Percentiles rank a stretch among this genome's conserved stretches.
These are phyloP conservation scores for Funneliformis geosporum DNA, from an alignment of 192 early-diverging fungal genomes.

Conservation along the genomic window DNA sequence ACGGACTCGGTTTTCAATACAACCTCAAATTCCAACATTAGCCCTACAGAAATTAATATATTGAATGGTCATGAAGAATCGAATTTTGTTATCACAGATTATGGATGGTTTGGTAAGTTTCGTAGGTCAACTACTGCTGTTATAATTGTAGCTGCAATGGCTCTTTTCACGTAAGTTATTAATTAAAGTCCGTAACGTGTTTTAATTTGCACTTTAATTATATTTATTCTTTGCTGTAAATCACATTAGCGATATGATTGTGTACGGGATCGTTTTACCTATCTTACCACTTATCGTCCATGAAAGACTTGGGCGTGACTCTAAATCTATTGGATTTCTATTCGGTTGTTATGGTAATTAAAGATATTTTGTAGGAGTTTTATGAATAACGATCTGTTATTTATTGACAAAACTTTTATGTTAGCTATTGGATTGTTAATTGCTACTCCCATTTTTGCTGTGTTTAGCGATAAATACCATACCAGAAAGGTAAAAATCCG, in stretches of 20 bases:
- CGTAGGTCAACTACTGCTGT: slow-evolving; percentile 21
- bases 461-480: slow-evolving; percentile 69
- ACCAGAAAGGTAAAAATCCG: slow-evolving; percentile 56
- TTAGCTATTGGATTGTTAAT: slow-evolving; percentile 65
- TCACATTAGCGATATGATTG: slow-evolving; percentile 39
- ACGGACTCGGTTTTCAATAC: not conserved
- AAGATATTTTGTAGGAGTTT: not conserved
- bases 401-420: not conserved
- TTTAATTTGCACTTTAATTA: too few relatives aligned
- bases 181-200: not conserved
- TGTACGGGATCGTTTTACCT: slow-evolving; percentile 75
- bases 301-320: slow-evolving; percentile 57
- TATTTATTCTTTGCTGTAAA: not conserved
- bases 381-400: not conserved
- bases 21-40: not conserved
- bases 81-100: not conserved
- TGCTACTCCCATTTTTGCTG: slow-evolving; percentile 66
- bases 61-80: not conserved
- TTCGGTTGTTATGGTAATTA: slow-evolving; percentile 69
- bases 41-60: not conserved
- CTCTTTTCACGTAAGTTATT: slow-evolving; percentile 18
- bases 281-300: slow-evolving; percentile 67
- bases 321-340: slow-evolving; percentile 63
- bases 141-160: not conserved
- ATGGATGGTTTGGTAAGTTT: slow-evolving; percentile 21